phyloP scores from a whole-genome alignment of 768 basidiomycete species.

The Tricholoma sp. region DNA sequence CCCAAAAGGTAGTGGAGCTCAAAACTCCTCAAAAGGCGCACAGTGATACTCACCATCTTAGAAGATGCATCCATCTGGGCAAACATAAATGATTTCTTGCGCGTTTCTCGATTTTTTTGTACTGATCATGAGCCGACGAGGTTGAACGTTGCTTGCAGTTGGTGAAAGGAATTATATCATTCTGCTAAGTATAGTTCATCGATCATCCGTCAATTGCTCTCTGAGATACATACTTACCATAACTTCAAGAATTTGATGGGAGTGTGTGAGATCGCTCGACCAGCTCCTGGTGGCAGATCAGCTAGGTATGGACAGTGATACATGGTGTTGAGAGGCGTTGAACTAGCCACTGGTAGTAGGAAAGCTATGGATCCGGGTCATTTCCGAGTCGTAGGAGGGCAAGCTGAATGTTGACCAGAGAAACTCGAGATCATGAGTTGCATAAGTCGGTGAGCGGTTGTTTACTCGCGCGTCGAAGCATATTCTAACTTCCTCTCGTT shows the following conservation, averaged over 20 bases:
- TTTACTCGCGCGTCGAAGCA: too few relatives aligned
- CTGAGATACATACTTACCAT: slow-evolving; percentile 47
- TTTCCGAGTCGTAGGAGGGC: too few relatives aligned
- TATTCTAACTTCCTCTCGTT: too few relatives aligned
- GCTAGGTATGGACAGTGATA: slow-evolving; percentile 57
- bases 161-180: slow-evolving; percentile 87
- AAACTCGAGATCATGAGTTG: too few relatives aligned
- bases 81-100: slow-evolving; percentile 89
- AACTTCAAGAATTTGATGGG: slow-evolving; percentile 44
- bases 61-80: slow-evolving; percentile 91
- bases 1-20: slow-evolving; percentile 39
- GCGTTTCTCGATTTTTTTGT: slow-evolving; percentile 80
- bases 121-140: slow-evolving; percentile 70
- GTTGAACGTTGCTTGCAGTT: too few relatives aligned
- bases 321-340: not conserved
- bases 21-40: slow-evolving; percentile 30
- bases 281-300: slow-evolving; percentile 29
- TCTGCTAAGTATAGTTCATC: too few relatives aligned
- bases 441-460: too few relatives aligned
- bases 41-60: slow-evolving; percentile 61
- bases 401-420: too few relatives aligned
- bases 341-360: too few relatives aligned
- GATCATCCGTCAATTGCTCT: slow-evolving; percentile 10
- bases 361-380: too few relatives aligned
- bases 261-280: slow-evolving; percentile 7